These are phyloP conservation scores for Paramecium biaurelia DNA, from an alignment of 73 alveolate species.

Conservation along the genomic window DNA sequence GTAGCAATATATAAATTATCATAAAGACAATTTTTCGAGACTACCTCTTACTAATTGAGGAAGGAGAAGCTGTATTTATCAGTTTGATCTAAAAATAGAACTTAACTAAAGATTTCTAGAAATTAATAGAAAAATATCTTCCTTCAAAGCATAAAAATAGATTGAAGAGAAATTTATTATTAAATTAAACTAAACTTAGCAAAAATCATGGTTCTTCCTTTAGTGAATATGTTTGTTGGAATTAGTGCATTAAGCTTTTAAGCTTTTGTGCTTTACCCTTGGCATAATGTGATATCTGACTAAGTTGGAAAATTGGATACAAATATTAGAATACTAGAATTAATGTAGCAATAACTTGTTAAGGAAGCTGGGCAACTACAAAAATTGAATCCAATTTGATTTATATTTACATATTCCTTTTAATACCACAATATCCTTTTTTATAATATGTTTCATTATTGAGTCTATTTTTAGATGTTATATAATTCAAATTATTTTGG, in stretches of 20 bases:
- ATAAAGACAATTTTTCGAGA: not conserved
- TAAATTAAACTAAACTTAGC: not conserved
- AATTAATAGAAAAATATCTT: not conserved
- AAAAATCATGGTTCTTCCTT: constrained; percentile 29
- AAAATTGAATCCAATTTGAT: constrained; percentile 3
- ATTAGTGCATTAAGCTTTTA: constrained; percentile 18
- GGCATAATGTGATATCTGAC: constrained; percentile 35
- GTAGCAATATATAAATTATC: not conserved
- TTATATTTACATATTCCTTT: not conserved
- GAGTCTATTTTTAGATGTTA: not conserved
- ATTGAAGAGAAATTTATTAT: not conserved
- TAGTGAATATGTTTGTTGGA: constrained; percentile 41
- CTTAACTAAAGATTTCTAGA: not conserved
- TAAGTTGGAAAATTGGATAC: constrained; percentile 5
- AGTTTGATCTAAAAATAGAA: not conserved
- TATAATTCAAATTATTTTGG: not conserved
- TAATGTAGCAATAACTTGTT: not conserved
- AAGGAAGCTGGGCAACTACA: constrained; percentile 25
- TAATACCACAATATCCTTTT: not conserved
- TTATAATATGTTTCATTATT: not conserved
- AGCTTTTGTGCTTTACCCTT: constrained; percentile 33
- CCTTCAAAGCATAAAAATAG: not conserved
- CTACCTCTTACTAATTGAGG: not conserved
- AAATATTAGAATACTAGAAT: not conserved
- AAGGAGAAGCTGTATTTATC: not conserved